Evolutionary conservation across 176 grass and related monocot genomes (phyloP).

Genomic region (Paspalum vaginatum): DNA sequence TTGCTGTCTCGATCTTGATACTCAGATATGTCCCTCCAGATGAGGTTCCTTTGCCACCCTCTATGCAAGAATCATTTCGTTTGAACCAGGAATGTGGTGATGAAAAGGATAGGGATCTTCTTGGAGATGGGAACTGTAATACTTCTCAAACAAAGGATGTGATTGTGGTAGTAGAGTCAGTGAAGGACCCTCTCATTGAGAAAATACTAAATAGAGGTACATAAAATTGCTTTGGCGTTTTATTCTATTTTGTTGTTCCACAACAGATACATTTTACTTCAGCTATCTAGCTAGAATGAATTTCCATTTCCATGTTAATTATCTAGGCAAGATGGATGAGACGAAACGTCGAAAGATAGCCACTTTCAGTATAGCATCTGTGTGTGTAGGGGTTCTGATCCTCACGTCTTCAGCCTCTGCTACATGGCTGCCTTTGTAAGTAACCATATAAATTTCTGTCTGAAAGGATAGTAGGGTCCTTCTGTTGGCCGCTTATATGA

Average conservation of each 20-base stretch:
- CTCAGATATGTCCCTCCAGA: conserved; percentile 95
- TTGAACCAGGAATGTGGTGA: conserved; percentile 56
- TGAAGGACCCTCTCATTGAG: conserved; percentile 57
- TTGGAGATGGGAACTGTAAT: conserved; percentile 37
- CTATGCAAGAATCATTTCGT: conserved; percentile 61
- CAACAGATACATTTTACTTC: conserved; percentile 10
- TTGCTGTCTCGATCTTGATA: conserved; percentile 93
- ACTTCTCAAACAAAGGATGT: conserved; percentile 59
- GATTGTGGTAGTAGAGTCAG: conserved; percentile 46
- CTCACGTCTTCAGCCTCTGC: conserved; percentile 73
- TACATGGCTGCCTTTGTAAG: conserved; percentile 79
- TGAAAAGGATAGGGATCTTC: conserved; percentile 34
- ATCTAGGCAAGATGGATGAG: conserved; percentile 60
- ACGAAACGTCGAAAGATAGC: conserved; percentile 64
- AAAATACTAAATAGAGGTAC: conserved; percentile 54
- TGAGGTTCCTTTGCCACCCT: conserved; percentile 74
- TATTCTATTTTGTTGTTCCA: not conserved
- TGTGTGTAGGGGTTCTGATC: conserved; percentile 76
- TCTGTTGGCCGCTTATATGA: not conserved
- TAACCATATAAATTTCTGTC: not conserved
- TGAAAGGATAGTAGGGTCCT: conserved; percentile 3
- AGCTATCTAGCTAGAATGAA: not conserved
- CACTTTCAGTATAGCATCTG: conserved; percentile 75
- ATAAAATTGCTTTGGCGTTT: conserved; percentile 24
- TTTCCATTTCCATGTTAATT: conserved; percentile 36